Base-by-base conservation (phyloP, 2,329 filamentous ascomycete genomes). In the Domatiomyces globalis region DNA sequence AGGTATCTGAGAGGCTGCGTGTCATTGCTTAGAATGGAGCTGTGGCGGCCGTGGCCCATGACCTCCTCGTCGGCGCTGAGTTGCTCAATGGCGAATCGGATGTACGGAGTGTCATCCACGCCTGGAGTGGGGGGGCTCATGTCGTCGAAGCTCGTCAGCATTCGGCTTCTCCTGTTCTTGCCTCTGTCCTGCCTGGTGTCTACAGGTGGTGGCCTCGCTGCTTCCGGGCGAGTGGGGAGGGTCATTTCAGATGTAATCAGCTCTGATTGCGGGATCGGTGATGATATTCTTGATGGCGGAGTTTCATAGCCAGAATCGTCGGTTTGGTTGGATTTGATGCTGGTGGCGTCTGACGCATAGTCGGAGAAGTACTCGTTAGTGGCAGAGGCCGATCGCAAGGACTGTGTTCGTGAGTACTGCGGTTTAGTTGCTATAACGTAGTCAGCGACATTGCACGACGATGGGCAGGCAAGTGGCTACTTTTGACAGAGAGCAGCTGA, bases 21-120 rank as follows among this genome's bases (percentile, higher is more conserved):
- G 51, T 17, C 4, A 43, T 19, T 12, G 49, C 49, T 15, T 50
- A 45, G 15, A 49, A 29, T 27, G 43, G 27, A 17, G 50, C 74
- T 66, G 49, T 78, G 73, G 58, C 76, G 69, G 50, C 73, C 70
- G 51, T 75, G 71, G 8, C 76, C 74, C 52, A 72, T 69, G 5
- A 80, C 73, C 54, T 85, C 80, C 52, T 82, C 82, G 61, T 85
- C 79, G 46, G 84, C 75, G 5, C 87, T 94, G 59, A 96, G 72
- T 56, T 90, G 87, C 57, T 94, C 85, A 56, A 96, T 80, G 43
- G 90, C 89, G 65, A 92, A 94, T 57, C 84, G 84, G 56, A 95
- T 86, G 66, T 89, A 94, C 0, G 87, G 88, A 7, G 81, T 84
- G 62, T 94, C 85, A 62, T 95, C 88, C 42, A 87, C 73, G 8